A percentile compares a stretch with the other conserved stretches of the same genome.
These are phyloP conservation scores for Penicillium simplicissimum DNA, from an alignment of 495 filamentous ascomycete species.

Conservation along the genomic window DNA sequence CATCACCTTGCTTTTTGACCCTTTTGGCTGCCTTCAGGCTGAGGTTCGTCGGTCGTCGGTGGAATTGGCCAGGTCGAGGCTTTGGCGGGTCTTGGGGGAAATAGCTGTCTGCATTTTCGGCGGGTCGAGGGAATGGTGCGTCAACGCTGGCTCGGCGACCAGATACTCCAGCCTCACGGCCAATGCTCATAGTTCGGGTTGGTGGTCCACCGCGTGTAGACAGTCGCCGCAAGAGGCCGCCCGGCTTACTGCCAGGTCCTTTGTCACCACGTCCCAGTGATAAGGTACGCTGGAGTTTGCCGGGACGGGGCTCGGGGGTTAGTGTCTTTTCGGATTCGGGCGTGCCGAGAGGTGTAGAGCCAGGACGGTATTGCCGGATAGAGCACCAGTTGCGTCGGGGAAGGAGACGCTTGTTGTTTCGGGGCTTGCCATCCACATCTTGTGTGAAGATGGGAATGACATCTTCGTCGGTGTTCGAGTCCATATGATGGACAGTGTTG, in stretches of 20 bases:
- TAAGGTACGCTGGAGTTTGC: slow-evolving; percentile 56
- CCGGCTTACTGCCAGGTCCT: slow-evolving; percentile 30
- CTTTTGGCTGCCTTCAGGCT: slow-evolving; percentile 56
- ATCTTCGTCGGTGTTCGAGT: slow-evolving; percentile 80
- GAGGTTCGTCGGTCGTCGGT: slow-evolving; percentile 70
- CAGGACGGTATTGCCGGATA: slow-evolving; percentile 79
- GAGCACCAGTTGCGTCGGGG: slow-evolving; percentile 93
- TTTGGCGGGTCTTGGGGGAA: slow-evolving; percentile 34
- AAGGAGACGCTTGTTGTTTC: slow-evolving; percentile 90
- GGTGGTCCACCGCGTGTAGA: slow-evolving; percentile 46
- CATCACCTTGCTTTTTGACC: slow-evolving; percentile 39
- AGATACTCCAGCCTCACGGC: slow-evolving; percentile 20
- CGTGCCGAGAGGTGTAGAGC: slow-evolving; percentile 66
- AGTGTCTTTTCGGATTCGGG: slow-evolving; percentile 38
- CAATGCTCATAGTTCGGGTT: slow-evolving; percentile 44
- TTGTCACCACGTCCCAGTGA: slow-evolving; percentile 62
- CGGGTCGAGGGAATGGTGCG: slow-evolving; percentile 32
- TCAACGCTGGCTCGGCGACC: slow-evolving; percentile 44
- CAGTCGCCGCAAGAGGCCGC: slow-evolving; percentile 57
- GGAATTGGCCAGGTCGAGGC: slow-evolving; percentile 56
- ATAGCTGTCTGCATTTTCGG: slow-evolving; percentile 40
- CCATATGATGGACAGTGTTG: slow-evolving; percentile 84
- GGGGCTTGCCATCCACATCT: slow-evolving; percentile 82
- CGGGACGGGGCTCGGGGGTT: slow-evolving; percentile 45
- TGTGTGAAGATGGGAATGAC: slow-evolving; percentile 91